Evolutionary conservation across 768 basidiomycete species (phyloP).

Genomic region (Coprinopsis cinerea): DNA sequence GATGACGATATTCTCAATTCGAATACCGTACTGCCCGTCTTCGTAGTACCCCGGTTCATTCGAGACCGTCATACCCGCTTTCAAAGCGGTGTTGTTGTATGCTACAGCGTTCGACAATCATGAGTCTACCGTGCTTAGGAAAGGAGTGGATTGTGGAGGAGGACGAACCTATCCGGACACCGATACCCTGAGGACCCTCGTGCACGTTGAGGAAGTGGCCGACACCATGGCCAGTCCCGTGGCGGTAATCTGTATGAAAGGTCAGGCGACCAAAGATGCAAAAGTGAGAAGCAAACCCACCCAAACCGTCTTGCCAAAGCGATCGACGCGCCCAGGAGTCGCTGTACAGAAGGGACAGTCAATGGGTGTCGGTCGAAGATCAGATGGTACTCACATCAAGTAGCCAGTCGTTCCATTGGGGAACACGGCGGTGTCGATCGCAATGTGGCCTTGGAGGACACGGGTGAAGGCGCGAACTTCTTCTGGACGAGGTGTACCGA

Average conservation of each 20-base stretch:
- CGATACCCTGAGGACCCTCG: constrained; percentile 70
- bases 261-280: not conserved
- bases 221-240: constrained; percentile 93
- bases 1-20: constrained; percentile 86
- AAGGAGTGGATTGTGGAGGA: too few relatives aligned
- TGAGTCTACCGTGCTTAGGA: too few relatives aligned
- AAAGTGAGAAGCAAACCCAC: constrained; percentile 30
- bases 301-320: constrained; percentile 85
- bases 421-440: constrained; percentile 81
- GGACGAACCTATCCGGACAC: constrained; percentile 52
- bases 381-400: constrained; percentile 22
- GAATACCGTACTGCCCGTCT: constrained; percentile 87
- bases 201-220: constrained; percentile 95
- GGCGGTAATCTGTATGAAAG: constrained; percentile 50
- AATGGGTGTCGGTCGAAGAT: not conserved
- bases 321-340: constrained; percentile 76
- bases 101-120: too few relatives aligned
- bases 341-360: constrained; percentile 28
- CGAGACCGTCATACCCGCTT: constrained; percentile 85
- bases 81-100: constrained; percentile 66
- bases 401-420: constrained; percentile 74
- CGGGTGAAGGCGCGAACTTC: constrained; percentile 88
- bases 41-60: constrained; percentile 94
- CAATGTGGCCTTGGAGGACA: constrained; percentile 87
- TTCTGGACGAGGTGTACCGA: constrained; percentile 76